Base-by-base conservation (phyloP, 805 yeast genomes). In the Saturnispora quitensis region DNA sequence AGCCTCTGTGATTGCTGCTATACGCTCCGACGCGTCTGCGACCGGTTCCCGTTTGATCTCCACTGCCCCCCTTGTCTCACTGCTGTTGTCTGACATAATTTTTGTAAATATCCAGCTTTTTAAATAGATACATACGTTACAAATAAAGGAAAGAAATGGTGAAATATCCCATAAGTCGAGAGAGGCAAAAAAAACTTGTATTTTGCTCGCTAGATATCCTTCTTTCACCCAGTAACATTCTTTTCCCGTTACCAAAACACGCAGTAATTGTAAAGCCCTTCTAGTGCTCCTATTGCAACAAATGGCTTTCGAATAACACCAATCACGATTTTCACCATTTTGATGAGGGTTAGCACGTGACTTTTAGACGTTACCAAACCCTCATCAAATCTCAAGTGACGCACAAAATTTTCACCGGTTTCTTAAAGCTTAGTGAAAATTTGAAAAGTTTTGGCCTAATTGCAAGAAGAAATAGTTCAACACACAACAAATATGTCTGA, bases 401-500 rank as follows among this genome's bases (percentile, higher is more conserved):
- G 50, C 50, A 47, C 24, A 47, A 47, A 45, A 44, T 31, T 31
- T 31, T 31, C 34, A 31, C 12, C 33, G 13, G 35, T 24, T 40
- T 47, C 42, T 47, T 20, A 25, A 25, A 25, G 24, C 20, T n/a
- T 35, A 25, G 20, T 18, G 28, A 35, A 45, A 45, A 34, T 25
- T 22, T 20, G 7, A 17, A 31, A 31, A 45, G 40, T 33, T 45
- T 34, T 13, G 18, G 12, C 13, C 43, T 31, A 15, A 17, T n/a
- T 15, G 22, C 6, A 17, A 38, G 17, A 18, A 18, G 15, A 38
- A 8, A 7, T 9, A 18, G 22, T 10, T 38, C 24, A 18, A 18
- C 17, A 38, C 17, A 38, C 24, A 33, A 24, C 13, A 28, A 48
- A 42, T 15, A 85, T 85, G 90, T 78, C 89, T 75, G 81, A 80